phyloP scores from a whole-genome alignment of 805 yeast species.

The Komagataella ulmi region DNA sequence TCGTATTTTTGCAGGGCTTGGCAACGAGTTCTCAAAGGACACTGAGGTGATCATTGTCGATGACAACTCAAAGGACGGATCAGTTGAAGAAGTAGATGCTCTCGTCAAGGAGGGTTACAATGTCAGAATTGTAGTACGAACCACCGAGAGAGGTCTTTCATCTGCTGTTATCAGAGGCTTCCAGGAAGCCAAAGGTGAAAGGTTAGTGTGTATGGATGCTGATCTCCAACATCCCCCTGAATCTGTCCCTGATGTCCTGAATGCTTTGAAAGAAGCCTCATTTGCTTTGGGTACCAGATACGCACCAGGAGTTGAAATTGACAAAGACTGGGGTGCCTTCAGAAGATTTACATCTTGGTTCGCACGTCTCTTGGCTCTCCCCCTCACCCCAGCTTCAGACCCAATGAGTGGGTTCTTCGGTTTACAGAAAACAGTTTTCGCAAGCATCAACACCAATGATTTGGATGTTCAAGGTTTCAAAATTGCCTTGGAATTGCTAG shows the following conservation, averaged over 20 bases:
- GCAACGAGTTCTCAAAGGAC: constrained; percentile 23
- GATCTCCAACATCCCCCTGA: constrained; percentile 43
- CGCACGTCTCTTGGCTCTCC: constrained; percentile 34
- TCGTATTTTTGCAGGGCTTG: constrained; percentile 33
- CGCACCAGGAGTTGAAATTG: constrained; percentile 42
- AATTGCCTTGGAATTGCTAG: constrained; percentile 33
- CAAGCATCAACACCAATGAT: constrained; percentile 17
- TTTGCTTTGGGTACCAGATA: constrained; percentile 37
- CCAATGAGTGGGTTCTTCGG: constrained; percentile 44
- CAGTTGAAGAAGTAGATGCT: constrained; percentile 35
- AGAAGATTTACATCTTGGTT: constrained; percentile 35
- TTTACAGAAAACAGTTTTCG: constrained; percentile 28
- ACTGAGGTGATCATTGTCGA: constrained; percentile 38
- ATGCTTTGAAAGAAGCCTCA: constrained; percentile 24
- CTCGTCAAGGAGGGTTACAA: constrained; percentile 31
- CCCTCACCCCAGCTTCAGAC: constrained; percentile 36
- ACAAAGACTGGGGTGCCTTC: constrained; percentile 38
- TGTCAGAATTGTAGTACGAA: constrained; percentile 34
- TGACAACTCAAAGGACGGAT: constrained; percentile 37
- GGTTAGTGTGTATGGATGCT: constrained; percentile 38
- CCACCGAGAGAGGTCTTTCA: constrained; percentile 34
- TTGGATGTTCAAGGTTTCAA: constrained; percentile 33
- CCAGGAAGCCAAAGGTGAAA: constrained; percentile 30
- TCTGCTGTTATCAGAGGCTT: constrained; percentile 37
- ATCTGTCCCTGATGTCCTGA: constrained; percentile 29